Evolutionary conservation across 805 yeast species (phyloP), one percentile per base, ranked within the genome.

Genomic region (Ogataea nonfermentans): DNA sequence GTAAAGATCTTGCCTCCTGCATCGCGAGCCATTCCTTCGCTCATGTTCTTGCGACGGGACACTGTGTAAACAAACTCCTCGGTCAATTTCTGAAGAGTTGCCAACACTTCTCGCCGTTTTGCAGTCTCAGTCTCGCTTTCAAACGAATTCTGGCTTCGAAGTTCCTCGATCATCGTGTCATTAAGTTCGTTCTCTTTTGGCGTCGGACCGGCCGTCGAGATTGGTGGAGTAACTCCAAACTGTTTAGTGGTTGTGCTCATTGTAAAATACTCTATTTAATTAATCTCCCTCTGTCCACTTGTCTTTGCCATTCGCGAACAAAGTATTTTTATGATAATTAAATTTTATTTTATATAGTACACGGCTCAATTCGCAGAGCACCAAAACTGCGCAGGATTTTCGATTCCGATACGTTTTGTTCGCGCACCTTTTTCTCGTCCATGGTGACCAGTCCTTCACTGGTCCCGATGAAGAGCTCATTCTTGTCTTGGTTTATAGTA

Each of bases 1-100:
- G 97, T 89, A 60, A 90, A 93, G n/a, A 93, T 79, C 61, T 93
- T 93, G 25, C 99, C 99, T 26, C 99, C 99, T 0, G 98, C 95
- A 62, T 93, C 99, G 40, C 69, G 74, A 0, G 98, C 95, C 97
- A 93, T 89, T 2, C 97, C 96, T 45, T 93, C 98, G 24, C 89
- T 79, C 96, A 93, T 89, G 57, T 91, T 90, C 56, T 84, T 89
- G 46, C 73, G 77, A 48, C 77, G 73, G 3, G 95, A 83, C 7
- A 89, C 97, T 10, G 66, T 74, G 54, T 78, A 84, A 2, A 93
- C 99, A 64, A 91, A 91, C 48, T 83, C 86, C 52, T 82, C 76
- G 0, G 85, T 76, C 53, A 93, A 56, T 47, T 77, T 72, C 59
- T 93, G 98, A 46, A 93, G 62, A 6, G 74, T 67, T 34, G 73